Conservation (phyloP, 2,329 filamentous ascomycete species). For the Xylaria sp. region DNA sequence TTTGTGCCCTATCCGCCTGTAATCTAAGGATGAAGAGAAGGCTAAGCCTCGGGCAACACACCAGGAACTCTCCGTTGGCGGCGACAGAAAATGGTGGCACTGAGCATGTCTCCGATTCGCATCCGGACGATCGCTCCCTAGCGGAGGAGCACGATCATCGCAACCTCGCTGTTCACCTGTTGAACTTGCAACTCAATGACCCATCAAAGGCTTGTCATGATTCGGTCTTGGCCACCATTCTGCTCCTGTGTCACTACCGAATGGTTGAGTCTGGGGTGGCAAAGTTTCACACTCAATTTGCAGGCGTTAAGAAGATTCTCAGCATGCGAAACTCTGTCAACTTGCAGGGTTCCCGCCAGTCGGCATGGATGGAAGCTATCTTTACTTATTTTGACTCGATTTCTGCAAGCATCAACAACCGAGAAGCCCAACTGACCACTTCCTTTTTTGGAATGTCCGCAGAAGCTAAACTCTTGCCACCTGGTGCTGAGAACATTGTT, state of each 20-base stretch:
- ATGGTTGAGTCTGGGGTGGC: constrained; percentile 94
- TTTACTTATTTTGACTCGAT: constrained; percentile 97
- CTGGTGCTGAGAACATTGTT: constrained; percentile 83
- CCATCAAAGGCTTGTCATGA: constrained; percentile 80
- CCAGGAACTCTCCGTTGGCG: constrained; percentile 62
- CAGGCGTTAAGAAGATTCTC: constrained; percentile 90
- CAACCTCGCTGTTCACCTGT: constrained; percentile 79
- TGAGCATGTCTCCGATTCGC: constrained; percentile 59
- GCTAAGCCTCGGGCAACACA: constrained; percentile 69
- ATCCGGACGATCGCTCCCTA: constrained; percentile 71
- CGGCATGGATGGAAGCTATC: constrained; percentile 90
- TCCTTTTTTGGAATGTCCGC: constrained; percentile 68
- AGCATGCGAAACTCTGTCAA: constrained; percentile 72
- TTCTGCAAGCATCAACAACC: constrained; percentile 89
- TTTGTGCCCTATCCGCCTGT: constrained; percentile 88
- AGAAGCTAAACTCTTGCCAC: constrained; percentile 61
- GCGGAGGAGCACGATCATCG: constrained; percentile 88
- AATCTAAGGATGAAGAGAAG: constrained; percentile 87
- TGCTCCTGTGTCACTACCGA: constrained; percentile 90
- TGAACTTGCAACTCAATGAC: constrained; percentile 87
- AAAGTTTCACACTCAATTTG: constrained; percentile 93
- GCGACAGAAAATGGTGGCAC: constrained; percentile 55
- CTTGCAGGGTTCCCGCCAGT: constrained; percentile 70
- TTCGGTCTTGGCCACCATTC: constrained; percentile 85
- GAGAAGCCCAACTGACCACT: constrained; percentile 82